Conservation (phyloP, 768 basidiomycete genomes). For the Trametes maxima region DNA sequence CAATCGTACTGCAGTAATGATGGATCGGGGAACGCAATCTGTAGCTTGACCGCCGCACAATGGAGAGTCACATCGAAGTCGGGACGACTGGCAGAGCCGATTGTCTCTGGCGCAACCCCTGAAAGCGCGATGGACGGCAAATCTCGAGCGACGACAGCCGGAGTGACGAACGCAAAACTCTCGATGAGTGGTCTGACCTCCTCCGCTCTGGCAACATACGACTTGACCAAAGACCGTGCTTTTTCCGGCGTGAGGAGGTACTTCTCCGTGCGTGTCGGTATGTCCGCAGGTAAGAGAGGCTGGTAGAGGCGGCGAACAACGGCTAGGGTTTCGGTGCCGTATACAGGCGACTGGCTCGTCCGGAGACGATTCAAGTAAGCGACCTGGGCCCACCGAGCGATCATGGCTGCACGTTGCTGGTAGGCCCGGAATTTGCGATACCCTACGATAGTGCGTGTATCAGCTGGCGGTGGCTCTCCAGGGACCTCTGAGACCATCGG, state of each 20-base stretch:
- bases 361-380: slow-evolving; percentile 75
- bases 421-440: slow-evolving; percentile 54
- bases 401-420: slow-evolving; percentile 49
- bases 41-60: slow-evolving; percentile 74
- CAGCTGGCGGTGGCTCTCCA: slow-evolving; percentile 69
- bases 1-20: slow-evolving; percentile 93
- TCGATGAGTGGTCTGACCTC: slow-evolving; percentile 58
- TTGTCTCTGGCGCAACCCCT: slow-evolving; percentile 36
- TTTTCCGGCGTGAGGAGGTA: slow-evolving; percentile 34
- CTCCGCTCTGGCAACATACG: slow-evolving; percentile 60
- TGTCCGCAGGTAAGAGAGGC: slow-evolving; percentile 52
- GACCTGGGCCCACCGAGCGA: slow-evolving; percentile 69
- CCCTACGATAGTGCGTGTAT: slow-evolving; percentile 74
- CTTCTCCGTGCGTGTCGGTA: neutral
- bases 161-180: slow-evolving; percentile 80
- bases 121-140: slow-evolving; percentile 64
- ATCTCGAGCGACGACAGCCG: slow-evolving; percentile 75
- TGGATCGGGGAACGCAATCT: slow-evolving; percentile 92
- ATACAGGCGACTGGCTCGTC: slow-evolving; percentile 48
- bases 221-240: slow-evolving; percentile 57
- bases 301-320: slow-evolving; percentile 41
- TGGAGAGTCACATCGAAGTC: slow-evolving; percentile 75
- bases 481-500: slow-evolving; percentile 55
- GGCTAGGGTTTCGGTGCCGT: slow-evolving; percentile 40
- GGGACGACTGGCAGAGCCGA: slow-evolving; percentile 26